phyloP scores from a whole-genome alignment of 2,329 filamentous ascomycete genomes.

The Malbranchea cinnamomea region DNA sequence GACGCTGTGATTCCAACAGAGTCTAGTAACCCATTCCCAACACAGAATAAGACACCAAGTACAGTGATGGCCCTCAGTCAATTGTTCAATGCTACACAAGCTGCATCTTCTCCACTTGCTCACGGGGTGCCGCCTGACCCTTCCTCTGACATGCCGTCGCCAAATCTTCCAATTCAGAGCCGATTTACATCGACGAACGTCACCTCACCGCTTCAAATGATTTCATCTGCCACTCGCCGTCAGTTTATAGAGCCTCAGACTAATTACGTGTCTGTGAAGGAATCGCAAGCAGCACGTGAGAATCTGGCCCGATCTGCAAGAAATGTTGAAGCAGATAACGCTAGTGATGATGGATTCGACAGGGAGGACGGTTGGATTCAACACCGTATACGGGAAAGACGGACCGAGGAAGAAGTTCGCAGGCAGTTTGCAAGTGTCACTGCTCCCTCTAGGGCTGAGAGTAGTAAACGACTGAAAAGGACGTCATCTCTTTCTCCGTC shows the following conservation, averaged over 20 bases:
- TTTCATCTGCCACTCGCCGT: constrained; percentile 19
- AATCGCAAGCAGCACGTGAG: constrained; percentile 30
- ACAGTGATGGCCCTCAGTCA: constrained; percentile 31
- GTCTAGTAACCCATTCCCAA: constrained; percentile 29
- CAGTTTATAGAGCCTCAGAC: constrained; percentile 27
- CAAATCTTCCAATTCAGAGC: constrained; percentile 30
- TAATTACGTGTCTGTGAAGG: constrained; percentile 31
- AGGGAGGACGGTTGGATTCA: constrained; percentile 27
- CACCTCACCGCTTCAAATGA: constrained; percentile 23
- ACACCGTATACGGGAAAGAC: constrained; percentile 19
- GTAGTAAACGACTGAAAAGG: constrained; percentile 7
- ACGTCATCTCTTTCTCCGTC: constrained; percentile 1
- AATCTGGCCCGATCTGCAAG: constrained; percentile 19
- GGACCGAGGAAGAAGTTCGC: constrained; percentile 20
- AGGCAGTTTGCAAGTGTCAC: constrained; percentile 22
- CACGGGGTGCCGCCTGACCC: constrained; percentile 22
- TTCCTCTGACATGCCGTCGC: constrained; percentile 33
- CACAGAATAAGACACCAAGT: constrained; percentile 22
- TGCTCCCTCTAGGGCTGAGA: constrained; percentile 16
- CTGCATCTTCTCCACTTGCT: constrained; percentile 30
- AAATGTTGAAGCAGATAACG: constrained; percentile 16
- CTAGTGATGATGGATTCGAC: constrained; percentile 29
- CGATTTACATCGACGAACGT: constrained; percentile 19
- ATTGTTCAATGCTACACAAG: constrained; percentile 34
- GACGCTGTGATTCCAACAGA: constrained; percentile 25